Base-by-base conservation (phyloP, 139 green algal species). In the Chlorella sorokiniana region DNA sequence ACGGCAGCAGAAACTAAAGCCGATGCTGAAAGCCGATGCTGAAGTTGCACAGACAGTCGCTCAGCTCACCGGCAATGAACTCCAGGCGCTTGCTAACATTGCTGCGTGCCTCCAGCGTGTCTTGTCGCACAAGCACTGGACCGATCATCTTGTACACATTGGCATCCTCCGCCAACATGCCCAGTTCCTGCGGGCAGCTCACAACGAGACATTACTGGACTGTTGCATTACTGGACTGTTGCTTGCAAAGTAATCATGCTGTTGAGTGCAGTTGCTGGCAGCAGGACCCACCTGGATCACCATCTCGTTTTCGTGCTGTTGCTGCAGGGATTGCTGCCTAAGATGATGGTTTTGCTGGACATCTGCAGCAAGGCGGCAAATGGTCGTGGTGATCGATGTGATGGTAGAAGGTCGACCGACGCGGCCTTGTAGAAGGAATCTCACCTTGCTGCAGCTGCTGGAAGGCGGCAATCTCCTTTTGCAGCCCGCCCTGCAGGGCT, bases 121-220 rank as follows among this genome's bases (percentile, higher is more conserved):
- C 95, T 81, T 97, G 94, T 77, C 91, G 93, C 64, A 98, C 88
- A 72, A 98, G 86, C 10, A 91, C 94, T 0, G 95, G 95, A 4
- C 95, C 95, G 8, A 98, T 93, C 37, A 95, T 86, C 90, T 98
- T 98, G 90, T 91, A 98, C 23, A 98, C 93, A 27, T 88, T 91
- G 0, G 90, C 86, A 16, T 93, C 93, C 2, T 97, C 95, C 40
- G 91, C 88, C 40, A 97, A 76, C 23, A 91, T 82, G 35, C 89
- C 88, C 29, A 98, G 84, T 86, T 98, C 95, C 93, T 97, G 85
- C 38, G 74, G 29, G 29, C n/a, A 7, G 51, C 11, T 25, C 6
- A 56, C 45, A n/a, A n/a, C 25, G 14, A 14, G 2, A 29, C 31
- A 27, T 10, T 22, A 0, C 18, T n/a, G n/a, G n/a, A n/a, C n/a